phyloP scores from a whole-genome alignment of 768 basidiomycete genomes.

The Lepiota venenata region DNA sequence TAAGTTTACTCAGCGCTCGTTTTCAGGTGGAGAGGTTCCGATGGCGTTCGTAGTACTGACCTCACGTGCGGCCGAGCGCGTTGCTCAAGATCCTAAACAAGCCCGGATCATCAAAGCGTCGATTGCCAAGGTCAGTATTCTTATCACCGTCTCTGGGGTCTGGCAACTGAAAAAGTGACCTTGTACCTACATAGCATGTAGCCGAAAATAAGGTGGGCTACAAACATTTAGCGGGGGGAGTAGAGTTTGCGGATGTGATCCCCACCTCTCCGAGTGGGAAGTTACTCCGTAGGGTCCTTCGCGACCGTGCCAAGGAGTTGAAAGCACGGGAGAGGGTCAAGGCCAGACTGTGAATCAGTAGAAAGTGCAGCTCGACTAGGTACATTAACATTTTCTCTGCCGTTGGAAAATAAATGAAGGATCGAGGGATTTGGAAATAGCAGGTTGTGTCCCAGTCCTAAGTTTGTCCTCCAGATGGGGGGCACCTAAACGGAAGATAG shows the following conservation, averaged over 20 bases:
- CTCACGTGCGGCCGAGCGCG: constrained; percentile 32
- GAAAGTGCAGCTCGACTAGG: neutral
- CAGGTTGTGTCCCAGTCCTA: too few relatives aligned
- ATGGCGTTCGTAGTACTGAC: constrained; percentile 63
- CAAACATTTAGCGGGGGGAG: constrained; percentile 57
- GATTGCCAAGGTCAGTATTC: constrained; percentile 41
- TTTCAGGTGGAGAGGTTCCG: constrained; percentile 59
- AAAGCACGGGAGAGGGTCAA: constrained; percentile 8
- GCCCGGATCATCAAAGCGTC: constrained; percentile 36
- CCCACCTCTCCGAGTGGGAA: constrained; percentile 68
- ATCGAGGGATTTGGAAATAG: too few relatives aligned
- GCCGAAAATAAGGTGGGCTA: constrained; percentile 52
- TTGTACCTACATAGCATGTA: constrained; percentile 37
- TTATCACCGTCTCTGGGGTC: neutral
- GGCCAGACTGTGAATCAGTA: constrained; percentile 19
- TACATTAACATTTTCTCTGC: too few relatives aligned
- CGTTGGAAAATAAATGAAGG: too few relatives aligned
- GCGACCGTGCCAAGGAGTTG: constrained; percentile 42
- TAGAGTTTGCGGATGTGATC: constrained; percentile 50
- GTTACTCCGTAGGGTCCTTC: constrained; percentile 43
- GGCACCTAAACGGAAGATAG: too few relatives aligned
- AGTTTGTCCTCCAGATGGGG: too few relatives aligned
- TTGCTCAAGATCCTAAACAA: constrained; percentile 24
- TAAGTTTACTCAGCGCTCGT: neutral
- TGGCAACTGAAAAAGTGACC: neutral